Evolutionary conservation across 2,329 filamentous ascomycete species (phyloP), one percentile per base, ranked within the genome.

Genomic region (Diaporthe citrichinensis): DNA sequence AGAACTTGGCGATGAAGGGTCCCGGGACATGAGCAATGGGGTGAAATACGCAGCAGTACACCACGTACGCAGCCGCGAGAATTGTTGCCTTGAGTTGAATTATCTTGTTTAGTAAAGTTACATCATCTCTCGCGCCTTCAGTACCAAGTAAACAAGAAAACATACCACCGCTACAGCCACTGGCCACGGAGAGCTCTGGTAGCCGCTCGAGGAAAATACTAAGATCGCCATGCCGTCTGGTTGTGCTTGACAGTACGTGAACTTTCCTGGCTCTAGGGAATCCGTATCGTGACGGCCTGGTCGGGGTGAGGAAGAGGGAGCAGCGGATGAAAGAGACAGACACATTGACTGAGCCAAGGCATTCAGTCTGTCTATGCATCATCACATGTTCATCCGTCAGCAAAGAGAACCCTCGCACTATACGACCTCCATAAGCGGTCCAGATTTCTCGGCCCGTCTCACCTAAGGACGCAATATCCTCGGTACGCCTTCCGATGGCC

Each of bases 31-130:
- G 46, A 51, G 46, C 46, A n/a, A 51, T 20, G n/a, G 46, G 46
- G 46, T 51, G 46, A 51, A 51, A 51, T 51, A 51, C 46, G 46
- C 46, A 51, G n/a, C 46, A 51, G 46, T 51, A 51, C 46, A 51
- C 46, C 46, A 51, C 23, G 46, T 51, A 51, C 46, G 46, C 46
- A 51, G 46, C 46, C 23, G 46, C 46, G 46, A 51, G 20, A n/a
- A 51, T n/a, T n/a, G 46, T 51, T 51, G 20, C 46, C 46, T 51
- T 51, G 23, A 51, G 46, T 51, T 51, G 46, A 14, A 51, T 51
- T 51, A 23, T 51, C 20, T 17, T n/a, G 46, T n/a, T 51, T 20
- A 51, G 46, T 17, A 51, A 51, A 31, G 46, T n/a, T 20, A 20
- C 46, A 51, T 51, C 46, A 51, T 31, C 46, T 51, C 20, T 51